These are phyloP conservation scores for Neofusicoccum kwambonambiense DNA, from an alignment of 2,329 filamentous ascomycete genomes.

Conservation along the genomic window DNA sequence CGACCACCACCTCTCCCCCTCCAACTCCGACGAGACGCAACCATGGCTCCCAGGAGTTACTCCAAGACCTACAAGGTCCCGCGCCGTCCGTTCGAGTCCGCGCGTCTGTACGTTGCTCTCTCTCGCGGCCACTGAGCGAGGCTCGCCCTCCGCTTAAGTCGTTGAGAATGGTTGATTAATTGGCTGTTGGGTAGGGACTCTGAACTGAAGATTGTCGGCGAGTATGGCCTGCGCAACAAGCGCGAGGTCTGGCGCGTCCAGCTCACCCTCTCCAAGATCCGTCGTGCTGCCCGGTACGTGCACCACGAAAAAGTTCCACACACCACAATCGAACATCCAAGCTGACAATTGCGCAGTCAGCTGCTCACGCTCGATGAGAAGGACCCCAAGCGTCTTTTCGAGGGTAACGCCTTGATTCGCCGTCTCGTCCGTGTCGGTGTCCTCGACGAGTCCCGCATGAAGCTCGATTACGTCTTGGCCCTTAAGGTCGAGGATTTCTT, in stretches of 20 bases:
- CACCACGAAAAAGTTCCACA: not conserved
- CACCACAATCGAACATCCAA: not conserved
- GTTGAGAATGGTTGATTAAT: conserved; percentile 72
- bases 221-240: conserved; percentile 99
- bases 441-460: conserved; percentile 99
- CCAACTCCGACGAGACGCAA: conserved; percentile 11
- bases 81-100: conserved; percentile 97
- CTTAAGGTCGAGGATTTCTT: conserved; percentile 99
- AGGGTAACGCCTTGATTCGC: conserved; percentile 99
- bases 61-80: conserved; percentile 99
- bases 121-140: conserved; percentile 91
- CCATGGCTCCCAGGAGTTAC: conserved; percentile 66
- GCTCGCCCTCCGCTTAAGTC: conserved; percentile 96
- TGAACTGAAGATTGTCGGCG: conserved; percentile 99
- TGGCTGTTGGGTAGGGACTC: conserved; percentile 73
- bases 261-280: conserved; percentile 99
- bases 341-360: conserved; percentile 64
- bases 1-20: not conserved
- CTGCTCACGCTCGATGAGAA: conserved; percentile 99
- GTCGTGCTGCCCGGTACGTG: conserved; percentile 98
- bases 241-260: conserved; percentile 99
- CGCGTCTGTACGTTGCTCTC: conserved; percentile 89
- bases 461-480: conserved; percentile 99
- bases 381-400: conserved; percentile 99
- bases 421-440: conserved; percentile 99